A percentile compares a stretch with the other conserved stretches of the same genome.
Evolutionary conservation across 257 asterid species (phyloP).

Genomic region (Leptodermis oblonga): DNA sequence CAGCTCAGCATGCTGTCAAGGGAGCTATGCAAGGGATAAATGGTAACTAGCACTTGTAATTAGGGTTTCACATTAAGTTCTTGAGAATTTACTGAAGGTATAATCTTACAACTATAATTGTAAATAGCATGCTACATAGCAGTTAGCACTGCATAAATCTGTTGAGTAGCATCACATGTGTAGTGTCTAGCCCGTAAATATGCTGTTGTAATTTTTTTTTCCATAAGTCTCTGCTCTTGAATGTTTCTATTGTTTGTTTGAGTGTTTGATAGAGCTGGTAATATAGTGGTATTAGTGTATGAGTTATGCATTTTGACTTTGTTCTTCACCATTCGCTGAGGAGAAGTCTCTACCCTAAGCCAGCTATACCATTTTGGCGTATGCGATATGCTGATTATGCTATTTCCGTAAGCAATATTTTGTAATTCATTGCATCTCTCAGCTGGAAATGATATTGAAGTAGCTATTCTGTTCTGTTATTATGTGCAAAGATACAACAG

Average conservation of each 20-base stretch:
- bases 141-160: neutral
- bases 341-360: neutral
- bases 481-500: neutral
- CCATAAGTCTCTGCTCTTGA: neutral
- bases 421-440: neutral
- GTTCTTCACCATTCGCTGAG: neutral
- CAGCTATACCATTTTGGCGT: neutral
- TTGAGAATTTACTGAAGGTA: neutral
- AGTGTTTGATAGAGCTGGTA: constrained; percentile 1
- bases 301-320: neutral
- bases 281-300: neutral
- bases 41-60: constrained; percentile 34
- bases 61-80: neutral
- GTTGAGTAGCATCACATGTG: neutral
- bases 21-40: constrained; percentile 89
- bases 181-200: neutral
- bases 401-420: neutral
- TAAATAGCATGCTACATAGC: neutral
- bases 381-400: neutral
- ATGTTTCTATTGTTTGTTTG: neutral
- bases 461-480: neutral
- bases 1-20: constrained; percentile 74
- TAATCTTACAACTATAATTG: neutral
- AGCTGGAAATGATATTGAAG: neutral
- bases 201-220: neutral